Base-by-base conservation (phyloP, 306 rosid genomes). In the Dryas octopetala region DNA sequence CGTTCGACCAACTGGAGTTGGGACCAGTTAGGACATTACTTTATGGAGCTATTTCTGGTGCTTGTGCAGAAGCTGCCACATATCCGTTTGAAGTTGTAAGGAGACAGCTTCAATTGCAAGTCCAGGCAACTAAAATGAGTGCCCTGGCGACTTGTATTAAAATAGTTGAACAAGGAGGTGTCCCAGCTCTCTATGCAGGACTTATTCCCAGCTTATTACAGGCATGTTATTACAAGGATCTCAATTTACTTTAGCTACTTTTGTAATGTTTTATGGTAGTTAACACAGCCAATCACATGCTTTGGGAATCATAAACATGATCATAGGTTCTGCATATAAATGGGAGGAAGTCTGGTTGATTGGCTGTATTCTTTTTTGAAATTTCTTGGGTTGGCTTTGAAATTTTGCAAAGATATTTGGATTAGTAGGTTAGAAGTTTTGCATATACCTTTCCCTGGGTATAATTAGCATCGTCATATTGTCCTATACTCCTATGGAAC, bases 31-130 rank as follows among this genome's bases (percentile, higher is more conserved):
- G 93, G 82, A 95, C 99, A 8, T 83, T 95, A 72, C 76, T 95
- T 55, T 76, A 95, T 77, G 97, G 99, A 78, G 99, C 97, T 76
- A 80, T 95, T 78, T 79, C 98, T 28, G 97, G 99, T 78, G 99
- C 99, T 70, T 95, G 97, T 77, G 97, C 97, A 70, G 99, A 95
- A 87, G 96, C 92, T 66, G 91, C 88, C 44, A 95, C 99, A 3
- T 95, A 95, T 79, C 97, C 99, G 1, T 95, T 92, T 84, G 97
- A 95, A 84, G 97, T 95, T 80, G 86, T 95, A 71, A 90, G 97
- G 82, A 90, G 96, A 75, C 85, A 81, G 74, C 99, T 95, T 79
- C 99, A 95, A 83, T 71, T 95, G 88, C 99, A 95, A 86, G 91
- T 78, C 74, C 96, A 85, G 84, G 83, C 91, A 57, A 78, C 96